phyloP scores from a whole-genome alignment of 371 early-diverging fungal genomes.

The Ordospora colligata region DNA sequence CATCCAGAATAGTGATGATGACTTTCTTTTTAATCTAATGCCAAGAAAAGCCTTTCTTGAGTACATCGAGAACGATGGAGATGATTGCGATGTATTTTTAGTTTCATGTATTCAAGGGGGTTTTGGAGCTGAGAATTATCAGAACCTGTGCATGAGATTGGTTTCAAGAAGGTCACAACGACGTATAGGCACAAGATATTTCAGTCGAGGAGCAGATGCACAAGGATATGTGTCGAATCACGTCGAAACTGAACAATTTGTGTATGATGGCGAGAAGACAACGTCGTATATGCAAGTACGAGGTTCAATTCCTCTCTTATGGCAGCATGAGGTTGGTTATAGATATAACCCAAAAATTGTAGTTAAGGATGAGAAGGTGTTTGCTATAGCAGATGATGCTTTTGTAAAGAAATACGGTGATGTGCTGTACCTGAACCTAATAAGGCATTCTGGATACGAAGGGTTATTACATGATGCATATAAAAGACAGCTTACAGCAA shows the following conservation, averaged over 20 bases:
- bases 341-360: conserved; percentile 71
- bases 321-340: conserved; percentile 79
- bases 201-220: conserved; percentile 85
- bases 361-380: conserved; percentile 11
- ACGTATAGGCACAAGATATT: conserved; percentile 87
- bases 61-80: not conserved
- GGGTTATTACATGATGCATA: conserved; percentile 35
- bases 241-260: conserved; percentile 91
- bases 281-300: conserved; percentile 71
- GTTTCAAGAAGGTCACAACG: conserved; percentile 80
- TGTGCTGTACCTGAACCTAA: conserved; percentile 54
- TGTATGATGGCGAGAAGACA: conserved; percentile 62
- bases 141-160: conserved; percentile 55
- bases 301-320: conserved; percentile 84
- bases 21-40: conserved; percentile 58
- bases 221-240: conserved; percentile 89
- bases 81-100: not conserved
- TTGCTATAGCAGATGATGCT: conserved; percentile 38
- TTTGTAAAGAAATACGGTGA: conserved; percentile 39
- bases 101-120: conserved; percentile 57
- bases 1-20: conserved; percentile 30
- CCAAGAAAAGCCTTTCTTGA: conserved; percentile 40
- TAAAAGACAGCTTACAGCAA: conserved; percentile 12
- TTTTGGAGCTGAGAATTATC: conserved; percentile 22
- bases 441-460: conserved; percentile 51